These are phyloP conservation scores for Nicotiana obtusifolia DNA, from an alignment of 257 asterid genomes.

Conservation along the genomic window DNA sequence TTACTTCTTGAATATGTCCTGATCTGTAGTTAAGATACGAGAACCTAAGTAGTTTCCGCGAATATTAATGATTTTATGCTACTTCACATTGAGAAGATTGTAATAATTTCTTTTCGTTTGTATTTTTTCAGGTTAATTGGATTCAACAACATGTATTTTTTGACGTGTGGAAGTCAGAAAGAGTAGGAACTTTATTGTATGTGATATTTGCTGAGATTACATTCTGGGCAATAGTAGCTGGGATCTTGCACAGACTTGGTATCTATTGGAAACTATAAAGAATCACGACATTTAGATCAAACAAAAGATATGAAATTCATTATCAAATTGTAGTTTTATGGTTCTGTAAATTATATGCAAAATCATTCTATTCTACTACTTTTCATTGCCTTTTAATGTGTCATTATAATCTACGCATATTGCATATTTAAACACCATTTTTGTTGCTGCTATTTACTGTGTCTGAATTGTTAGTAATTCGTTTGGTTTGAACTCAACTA, in stretches of 20 bases:
- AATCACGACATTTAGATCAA: neutral
- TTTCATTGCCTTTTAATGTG: neutral
- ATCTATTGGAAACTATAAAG: constrained; percentile 70
- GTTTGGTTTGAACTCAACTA: neutral
- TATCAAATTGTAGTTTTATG: neutral
- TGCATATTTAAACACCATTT: neutral
- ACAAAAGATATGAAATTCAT: neutral
- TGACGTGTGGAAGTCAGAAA: constrained; percentile 73
- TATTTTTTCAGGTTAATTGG: constrained; percentile 63
- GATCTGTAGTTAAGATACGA: neutral
- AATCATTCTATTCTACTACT: neutral
- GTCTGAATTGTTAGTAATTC: neutral
- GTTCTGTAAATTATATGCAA: neutral
- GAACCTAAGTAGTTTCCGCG: neutral
- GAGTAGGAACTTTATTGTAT: constrained; percentile 60
- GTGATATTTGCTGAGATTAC: constrained; percentile 84
- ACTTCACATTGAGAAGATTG: neutral
- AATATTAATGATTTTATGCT: neutral
- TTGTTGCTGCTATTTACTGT: neutral
- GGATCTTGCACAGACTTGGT: constrained; percentile 57
- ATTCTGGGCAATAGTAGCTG: constrained; percentile 75
- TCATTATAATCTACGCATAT: too few relatives aligned
- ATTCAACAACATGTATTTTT: constrained; percentile 60
- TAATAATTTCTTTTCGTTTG: neutral
- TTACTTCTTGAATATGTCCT: too few relatives aligned